Evolutionary conservation across 2,329 filamentous ascomycete genomes (phyloP), one percentile per base, ranked within the genome.

Genomic region (Monosporascus sp.): DNA sequence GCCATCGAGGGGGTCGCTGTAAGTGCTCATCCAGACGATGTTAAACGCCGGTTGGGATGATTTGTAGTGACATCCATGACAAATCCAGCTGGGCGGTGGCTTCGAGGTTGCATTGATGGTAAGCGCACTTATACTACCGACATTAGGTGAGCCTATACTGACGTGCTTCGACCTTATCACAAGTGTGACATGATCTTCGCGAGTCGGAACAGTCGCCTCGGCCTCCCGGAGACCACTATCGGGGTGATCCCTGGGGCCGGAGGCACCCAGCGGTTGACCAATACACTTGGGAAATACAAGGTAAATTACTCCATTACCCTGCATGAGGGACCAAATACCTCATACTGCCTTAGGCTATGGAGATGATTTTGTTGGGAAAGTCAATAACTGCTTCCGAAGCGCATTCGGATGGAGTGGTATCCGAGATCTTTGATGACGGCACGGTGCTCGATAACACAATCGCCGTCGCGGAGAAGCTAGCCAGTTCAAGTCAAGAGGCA

Each of bases 221-320:
- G 93, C 24, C 92, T 97, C 73, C 93, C 93, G 0, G 94, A 97
- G 76, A 90, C 97, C 74, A 96, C 93, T 74, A 79, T 97, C 7
- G 93, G 94, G 17, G 87, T 88, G 3, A 91, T 97, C 52, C 94
- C 93, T 1, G 93, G 94, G 3, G 93, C 89, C 0, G 93, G 93
- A 20, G 93, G 93, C 9, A 90, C 86, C 52, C 94, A 97, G 52
- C 60, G 70, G 20, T 59, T 73, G 20, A 64, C 68, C 3, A 63
- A 62, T 35, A 64, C 63, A 2, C 44, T 73, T 41, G 71, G 71
- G 8, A 72, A 72, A 59, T 61, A 67, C 49, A 69, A 62, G 60
- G 66, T 63, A 53, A 63, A 40, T 53, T 62, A 8, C 19, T 17
- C 24, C 11, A 7, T 31, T 7, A 14, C 43, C 43, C 43, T 31